Percentiles rank a stretch among this genome's conserved stretches.
phyloP scores from a whole-genome alignment of 192 early-diverging fungal genomes.

The Entomortierella parvispora region DNA sequence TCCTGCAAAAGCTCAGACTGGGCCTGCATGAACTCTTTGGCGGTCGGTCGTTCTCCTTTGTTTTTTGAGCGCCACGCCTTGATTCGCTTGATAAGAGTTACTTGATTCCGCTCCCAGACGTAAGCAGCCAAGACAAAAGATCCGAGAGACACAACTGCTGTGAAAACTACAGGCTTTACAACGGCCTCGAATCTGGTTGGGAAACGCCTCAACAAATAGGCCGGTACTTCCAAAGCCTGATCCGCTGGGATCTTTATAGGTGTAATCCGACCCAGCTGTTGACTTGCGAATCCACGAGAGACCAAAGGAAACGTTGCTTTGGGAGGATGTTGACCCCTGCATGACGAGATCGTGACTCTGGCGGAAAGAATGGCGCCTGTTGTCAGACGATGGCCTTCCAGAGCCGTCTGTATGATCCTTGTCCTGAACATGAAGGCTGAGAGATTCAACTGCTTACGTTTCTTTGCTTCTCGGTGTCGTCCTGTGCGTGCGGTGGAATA shows the following conservation, averaged over 20 bases:
- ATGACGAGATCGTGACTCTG: too few relatives aligned
- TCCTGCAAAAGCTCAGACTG: conserved; percentile 39
- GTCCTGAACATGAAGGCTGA: too few relatives aligned
- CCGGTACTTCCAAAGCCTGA: neutral
- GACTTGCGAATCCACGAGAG: neutral
- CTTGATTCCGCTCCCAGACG: conserved; percentile 42
- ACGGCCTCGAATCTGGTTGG: conserved; percentile 41
- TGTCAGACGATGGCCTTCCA: too few relatives aligned
- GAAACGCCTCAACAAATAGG: conserved; percentile 9
- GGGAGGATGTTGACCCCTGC: too few relatives aligned
- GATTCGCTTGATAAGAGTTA: conserved; percentile 34
- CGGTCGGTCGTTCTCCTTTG: conserved; percentile 23
- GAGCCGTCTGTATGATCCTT: too few relatives aligned
- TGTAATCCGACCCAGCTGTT: neutral
- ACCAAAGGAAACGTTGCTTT: too few relatives aligned
- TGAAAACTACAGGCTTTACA: conserved; percentile 58
- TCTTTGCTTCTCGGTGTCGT: too few relatives aligned
- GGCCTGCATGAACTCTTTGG: conserved; percentile 29
- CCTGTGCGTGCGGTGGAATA: too few relatives aligned
- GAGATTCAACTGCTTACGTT: too few relatives aligned
- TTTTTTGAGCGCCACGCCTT: conserved; percentile 35
- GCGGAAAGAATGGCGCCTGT: too few relatives aligned
- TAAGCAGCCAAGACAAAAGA: conserved; percentile 53
- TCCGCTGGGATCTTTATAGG: neutral
- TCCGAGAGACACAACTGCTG: conserved; percentile 37